Evolutionary conservation across 768 basidiomycete genomes (phyloP).

Genomic region (Phlegmacium glaucopus): DNA sequence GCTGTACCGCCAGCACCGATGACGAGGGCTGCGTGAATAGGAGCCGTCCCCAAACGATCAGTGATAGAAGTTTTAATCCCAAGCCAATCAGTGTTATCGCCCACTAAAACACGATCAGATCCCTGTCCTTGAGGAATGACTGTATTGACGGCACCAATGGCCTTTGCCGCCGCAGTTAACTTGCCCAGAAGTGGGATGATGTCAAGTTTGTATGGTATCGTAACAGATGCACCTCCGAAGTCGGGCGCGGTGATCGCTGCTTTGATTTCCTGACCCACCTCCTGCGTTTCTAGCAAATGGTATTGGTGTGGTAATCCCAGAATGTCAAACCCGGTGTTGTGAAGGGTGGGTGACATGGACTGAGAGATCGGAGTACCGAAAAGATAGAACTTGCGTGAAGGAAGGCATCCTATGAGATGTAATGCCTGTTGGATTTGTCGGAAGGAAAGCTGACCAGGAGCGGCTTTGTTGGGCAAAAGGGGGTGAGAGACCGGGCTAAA

Average conservation of each 20-base stretch:
- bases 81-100: conserved; percentile 97
- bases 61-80: conserved; percentile 68
- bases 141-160: conserved; percentile 96
- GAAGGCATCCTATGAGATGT: conserved; percentile 76
- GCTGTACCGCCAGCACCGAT: conserved; percentile 96
- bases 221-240: conserved; percentile 96
- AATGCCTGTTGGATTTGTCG: conserved; percentile 81
- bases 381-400: conserved; percentile 73
- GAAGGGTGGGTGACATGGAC: conserved; percentile 90
- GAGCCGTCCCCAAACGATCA: conserved; percentile 35
- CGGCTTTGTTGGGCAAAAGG: conserved; percentile 78
- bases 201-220: conserved; percentile 93
- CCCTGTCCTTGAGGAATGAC: conserved; percentile 59
- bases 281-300: conserved; percentile 67
- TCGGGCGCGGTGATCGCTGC: conserved; percentile 56
- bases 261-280: conserved; percentile 64
- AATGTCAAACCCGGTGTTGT: conserved; percentile 81
- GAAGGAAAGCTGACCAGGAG: conserved; percentile 92
- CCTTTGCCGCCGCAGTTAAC: conserved; percentile 75
- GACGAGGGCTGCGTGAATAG: conserved; percentile 61
- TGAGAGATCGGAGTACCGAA: conserved; percentile 87
- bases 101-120: conserved; percentile 51
- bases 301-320: conserved; percentile 88
- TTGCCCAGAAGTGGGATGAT: conserved; percentile 80
- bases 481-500: conserved; percentile 93